Conservation (phyloP, 331 rosid species). For the Spiraea crenata region DNA sequence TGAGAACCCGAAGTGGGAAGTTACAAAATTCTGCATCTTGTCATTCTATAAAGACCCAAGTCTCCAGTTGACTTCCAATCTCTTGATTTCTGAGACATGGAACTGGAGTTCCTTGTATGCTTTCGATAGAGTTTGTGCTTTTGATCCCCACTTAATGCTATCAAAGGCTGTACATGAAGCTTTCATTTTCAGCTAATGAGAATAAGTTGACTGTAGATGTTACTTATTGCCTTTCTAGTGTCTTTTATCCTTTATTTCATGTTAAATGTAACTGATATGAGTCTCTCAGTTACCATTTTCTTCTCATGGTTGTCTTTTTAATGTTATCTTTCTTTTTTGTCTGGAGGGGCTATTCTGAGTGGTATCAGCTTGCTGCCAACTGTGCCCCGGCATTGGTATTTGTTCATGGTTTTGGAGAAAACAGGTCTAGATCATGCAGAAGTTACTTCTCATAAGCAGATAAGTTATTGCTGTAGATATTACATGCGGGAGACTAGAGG, state of each 20-base stretch:
- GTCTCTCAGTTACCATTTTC: not conserved
- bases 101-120: not conserved
- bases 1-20: not conserved
- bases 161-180: not conserved
- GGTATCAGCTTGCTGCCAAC: constrained; percentile 70
- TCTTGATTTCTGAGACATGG: not conserved
- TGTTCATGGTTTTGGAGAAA: constrained; percentile 96
- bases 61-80: not conserved
- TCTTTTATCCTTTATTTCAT: too few species aligned
- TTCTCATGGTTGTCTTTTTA: not conserved
- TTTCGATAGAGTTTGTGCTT: not conserved
- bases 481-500: too few species aligned
- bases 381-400: constrained; percentile 74
- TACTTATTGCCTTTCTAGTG: not conserved
- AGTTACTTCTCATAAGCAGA: constrained; percentile 46
- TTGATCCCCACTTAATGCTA: not conserved
- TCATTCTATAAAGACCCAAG: not conserved
- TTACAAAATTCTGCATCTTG: not conserved
- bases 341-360: constrained; percentile 80
- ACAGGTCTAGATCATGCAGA: constrained; percentile 59
- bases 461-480: constrained; percentile 41
- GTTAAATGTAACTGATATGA: not conserved
- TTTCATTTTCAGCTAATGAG: not conserved
- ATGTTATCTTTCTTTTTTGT: not conserved
- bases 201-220: not conserved